Conservation (phyloP, 2,329 filamentous ascomycete species). For the Hymenoscyphus repandus region DNA sequence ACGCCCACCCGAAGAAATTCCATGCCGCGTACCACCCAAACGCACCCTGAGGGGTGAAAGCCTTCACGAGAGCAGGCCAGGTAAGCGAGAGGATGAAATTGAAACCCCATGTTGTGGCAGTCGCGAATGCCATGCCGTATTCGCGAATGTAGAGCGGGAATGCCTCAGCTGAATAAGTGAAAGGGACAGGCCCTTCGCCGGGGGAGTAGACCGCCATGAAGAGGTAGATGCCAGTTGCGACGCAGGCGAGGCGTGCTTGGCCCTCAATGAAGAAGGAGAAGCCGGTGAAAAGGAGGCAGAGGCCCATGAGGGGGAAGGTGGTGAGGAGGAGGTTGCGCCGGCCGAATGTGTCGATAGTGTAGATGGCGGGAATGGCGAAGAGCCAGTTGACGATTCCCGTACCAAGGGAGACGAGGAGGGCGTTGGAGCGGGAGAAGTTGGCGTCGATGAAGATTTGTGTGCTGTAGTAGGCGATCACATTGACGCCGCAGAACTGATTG, state of each 20-base stretch:
- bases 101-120: conserved; percentile 47
- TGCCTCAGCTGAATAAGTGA: conserved; percentile 63
- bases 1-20: conserved; percentile 39
- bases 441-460: conserved; percentile 55
- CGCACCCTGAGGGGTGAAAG: conserved; percentile 33
- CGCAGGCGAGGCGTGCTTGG: conserved; percentile 33
- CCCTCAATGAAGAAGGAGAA: conserved; percentile 45
- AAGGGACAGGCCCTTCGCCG: conserved; percentile 55
- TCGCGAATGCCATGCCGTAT: conserved; percentile 55
- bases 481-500: conserved; percentile 41
- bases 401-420: conserved; percentile 55
- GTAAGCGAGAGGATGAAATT: conserved; percentile 32
- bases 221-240: conserved; percentile 24
- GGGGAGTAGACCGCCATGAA: conserved; percentile 46
- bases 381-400: conserved; percentile 61
- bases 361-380: conserved; percentile 57
- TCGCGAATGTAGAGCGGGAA: conserved; percentile 52
- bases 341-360: conserved; percentile 64
- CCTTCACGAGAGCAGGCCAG: conserved; percentile 27
- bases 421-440: conserved; percentile 43
- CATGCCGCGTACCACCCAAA: conserved; percentile 49
- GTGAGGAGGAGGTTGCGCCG: conserved; percentile 56
- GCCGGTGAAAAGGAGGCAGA: conserved; percentile 32
- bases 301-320: conserved; percentile 58
- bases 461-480: conserved; percentile 54